Percentiles rank a stretch among this genome's conserved stretches.
phyloP scores from a whole-genome alignment of 441 rosid species.

The Gossypium davidsonii region DNA sequence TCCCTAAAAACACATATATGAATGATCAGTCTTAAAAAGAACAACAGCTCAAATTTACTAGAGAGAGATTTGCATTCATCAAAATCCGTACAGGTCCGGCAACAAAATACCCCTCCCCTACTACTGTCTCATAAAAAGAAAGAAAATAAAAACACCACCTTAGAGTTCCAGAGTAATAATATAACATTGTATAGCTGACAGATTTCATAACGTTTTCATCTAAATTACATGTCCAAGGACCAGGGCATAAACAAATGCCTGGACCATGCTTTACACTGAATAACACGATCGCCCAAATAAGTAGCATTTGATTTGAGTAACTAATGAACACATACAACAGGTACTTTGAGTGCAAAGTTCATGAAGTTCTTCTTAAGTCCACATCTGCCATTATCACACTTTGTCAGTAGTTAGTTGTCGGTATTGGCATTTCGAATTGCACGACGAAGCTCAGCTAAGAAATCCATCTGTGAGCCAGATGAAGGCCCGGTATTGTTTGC shows the following conservation, averaged over 20 bases:
- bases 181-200: background rate
- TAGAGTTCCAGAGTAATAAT: background rate
- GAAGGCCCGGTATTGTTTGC: slow-evolving; percentile 29
- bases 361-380: slow-evolving; percentile 8
- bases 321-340: slow-evolving; percentile 18
- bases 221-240: slow-evolving; percentile 10
- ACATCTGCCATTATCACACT: slow-evolving; percentile 11
- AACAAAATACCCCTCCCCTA: background rate
- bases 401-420: slow-evolving; percentile 17
- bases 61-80: background rate
- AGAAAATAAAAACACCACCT: background rate
- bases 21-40: background rate
- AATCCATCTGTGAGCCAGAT: slow-evolving; percentile 39
- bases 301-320: slow-evolving; percentile 10
- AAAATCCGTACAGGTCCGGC: background rate
- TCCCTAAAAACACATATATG: background rate
- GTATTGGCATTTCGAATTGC: slow-evolving; percentile 34
- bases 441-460: slow-evolving; percentile 43
- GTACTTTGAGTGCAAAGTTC: slow-evolving; percentile 9
- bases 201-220: background rate
- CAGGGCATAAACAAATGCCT: background rate
- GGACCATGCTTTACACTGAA: slow-evolving; percentile 6
- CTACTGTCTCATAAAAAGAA: background rate
- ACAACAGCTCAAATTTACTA: background rate
- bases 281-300: slow-evolving; percentile 6